A percentile compares a stretch with the other conserved stretches of the same genome.
phyloP scores from a whole-genome alignment of 2,329 filamentous ascomycete species.

The Acrocalymma vagum region DNA sequence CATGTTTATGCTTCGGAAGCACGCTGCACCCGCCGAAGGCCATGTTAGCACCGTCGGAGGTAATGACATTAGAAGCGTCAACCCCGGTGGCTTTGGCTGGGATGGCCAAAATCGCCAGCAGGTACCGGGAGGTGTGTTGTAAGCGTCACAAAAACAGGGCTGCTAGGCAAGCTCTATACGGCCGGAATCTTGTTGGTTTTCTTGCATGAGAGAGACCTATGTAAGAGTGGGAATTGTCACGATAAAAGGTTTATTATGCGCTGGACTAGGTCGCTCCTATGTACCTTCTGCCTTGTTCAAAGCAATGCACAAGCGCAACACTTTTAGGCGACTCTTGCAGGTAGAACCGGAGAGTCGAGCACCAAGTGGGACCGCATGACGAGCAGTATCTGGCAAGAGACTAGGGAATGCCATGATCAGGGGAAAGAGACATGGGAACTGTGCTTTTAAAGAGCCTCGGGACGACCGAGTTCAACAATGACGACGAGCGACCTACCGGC shows the following conservation, averaged over 20 bases:
- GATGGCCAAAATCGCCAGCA: conserved; percentile 29
- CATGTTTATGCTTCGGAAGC: conserved; percentile 94
- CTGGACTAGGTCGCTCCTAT: conserved; percentile 4
- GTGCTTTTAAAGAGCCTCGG: too few species aligned
- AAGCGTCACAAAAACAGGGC: conserved; percentile 13
- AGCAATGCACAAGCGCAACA: not conserved
- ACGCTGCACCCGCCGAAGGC: conserved; percentile 63
- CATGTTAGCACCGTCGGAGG: conserved; percentile 51
- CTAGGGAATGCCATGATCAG: too few species aligned
- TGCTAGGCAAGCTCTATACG: conserved; percentile 2
- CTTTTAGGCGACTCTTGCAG: conserved; percentile 2
- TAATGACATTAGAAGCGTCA: conserved; percentile 36
- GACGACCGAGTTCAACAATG: too few species aligned
- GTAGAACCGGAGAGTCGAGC: conserved; percentile 2
- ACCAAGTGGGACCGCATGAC: too few species aligned
- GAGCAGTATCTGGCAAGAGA: too few species aligned
- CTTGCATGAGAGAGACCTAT: not conserved
- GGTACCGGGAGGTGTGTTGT: conserved; percentile 43
- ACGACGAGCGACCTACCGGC: too few species aligned
- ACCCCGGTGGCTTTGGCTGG: conserved; percentile 22
- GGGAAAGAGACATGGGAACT: too few species aligned
- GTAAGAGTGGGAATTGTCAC: conserved; percentile 7
- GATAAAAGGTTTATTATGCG: not conserved
- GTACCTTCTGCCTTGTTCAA: too few species aligned
- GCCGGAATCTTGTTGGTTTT: conserved; percentile 1